These are phyloP conservation scores for Ceratobasidium sp. DNA, from an alignment of 1,284 basidiomycete species.

Conservation along the genomic window DNA sequence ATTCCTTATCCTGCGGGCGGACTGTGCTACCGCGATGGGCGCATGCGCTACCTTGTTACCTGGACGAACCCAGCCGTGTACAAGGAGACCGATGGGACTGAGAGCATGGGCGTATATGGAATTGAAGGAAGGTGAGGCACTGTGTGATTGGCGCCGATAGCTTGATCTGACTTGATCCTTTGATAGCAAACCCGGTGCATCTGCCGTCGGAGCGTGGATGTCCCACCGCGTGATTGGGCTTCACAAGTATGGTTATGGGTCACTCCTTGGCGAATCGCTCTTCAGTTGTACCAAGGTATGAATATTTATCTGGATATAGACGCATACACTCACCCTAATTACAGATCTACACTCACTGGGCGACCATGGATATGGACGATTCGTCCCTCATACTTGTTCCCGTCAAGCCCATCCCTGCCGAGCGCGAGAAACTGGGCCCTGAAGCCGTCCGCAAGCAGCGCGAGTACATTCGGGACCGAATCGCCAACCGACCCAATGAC, in stretches of 20 bases:
- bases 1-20: slow-evolving; percentile 57
- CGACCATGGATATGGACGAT: slow-evolving; percentile 51
- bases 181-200: slow-evolving; percentile 58
- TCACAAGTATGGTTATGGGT: slow-evolving; percentile 51
- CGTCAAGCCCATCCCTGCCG: slow-evolving; percentile 51
- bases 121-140: slow-evolving; percentile 54
- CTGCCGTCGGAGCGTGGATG: slow-evolving; percentile 51
- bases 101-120: slow-evolving; percentile 55
- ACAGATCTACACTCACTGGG: slow-evolving; percentile 52
- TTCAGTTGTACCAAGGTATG: slow-evolving; percentile 51
- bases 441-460: slow-evolving; percentile 48
- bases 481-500: slow-evolving; percentile 49
- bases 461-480: slow-evolving; percentile 51
- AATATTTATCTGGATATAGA: not conserved
- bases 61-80: slow-evolving; percentile 54
- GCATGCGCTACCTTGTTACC: slow-evolving; percentile 53
- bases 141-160: no score
- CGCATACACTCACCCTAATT: slow-evolving; percentile 14
- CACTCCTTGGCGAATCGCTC: slow-evolving; percentile 52
- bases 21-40: slow-evolving; percentile 54
- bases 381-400: slow-evolving; percentile 50
- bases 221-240: slow-evolving; percentile 53
- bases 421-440: slow-evolving; percentile 42
- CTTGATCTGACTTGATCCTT: not conserved
- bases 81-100: slow-evolving; percentile 44